Conservation (phyloP, 73 alveolate species). For the Paramecium biaurelia region DNA sequence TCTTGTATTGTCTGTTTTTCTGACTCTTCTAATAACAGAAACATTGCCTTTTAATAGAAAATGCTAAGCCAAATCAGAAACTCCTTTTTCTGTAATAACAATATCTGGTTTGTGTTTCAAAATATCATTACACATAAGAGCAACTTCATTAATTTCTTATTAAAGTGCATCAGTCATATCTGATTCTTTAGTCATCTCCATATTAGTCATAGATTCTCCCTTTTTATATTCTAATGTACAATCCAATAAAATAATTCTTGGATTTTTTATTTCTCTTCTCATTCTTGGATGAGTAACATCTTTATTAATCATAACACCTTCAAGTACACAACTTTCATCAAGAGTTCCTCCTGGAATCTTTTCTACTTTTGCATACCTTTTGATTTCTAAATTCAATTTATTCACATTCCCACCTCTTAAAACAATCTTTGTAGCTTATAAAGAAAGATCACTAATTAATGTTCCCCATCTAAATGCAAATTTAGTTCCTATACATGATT, state of each 20-base stretch:
- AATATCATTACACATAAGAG: slow-evolving; percentile 93
- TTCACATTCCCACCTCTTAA: slow-evolving; percentile 75
- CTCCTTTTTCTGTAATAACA: slow-evolving; percentile 99
- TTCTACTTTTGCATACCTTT: slow-evolving; percentile 89
- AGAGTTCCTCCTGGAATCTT: slow-evolving; percentile 87
- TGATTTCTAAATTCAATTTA: slow-evolving; percentile 79
- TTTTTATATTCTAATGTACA: slow-evolving; percentile 99
- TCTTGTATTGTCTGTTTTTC: slow-evolving; percentile 97
- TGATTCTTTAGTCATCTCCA: slow-evolving; percentile 97
- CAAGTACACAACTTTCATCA: slow-evolving; percentile 82
- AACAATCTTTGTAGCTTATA: slow-evolving; percentile 92
- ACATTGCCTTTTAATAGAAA: slow-evolving; percentile 69
- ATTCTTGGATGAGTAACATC: slow-evolving; percentile 99
- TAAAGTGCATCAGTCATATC: slow-evolving; percentile 94
- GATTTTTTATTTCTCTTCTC: slow-evolving; percentile 94
- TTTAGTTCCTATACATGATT: slow-evolving; percentile 92
- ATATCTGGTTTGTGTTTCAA: slow-evolving; percentile 94
- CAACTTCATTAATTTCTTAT: slow-evolving; percentile 94
- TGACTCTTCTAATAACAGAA: slow-evolving; percentile 94
- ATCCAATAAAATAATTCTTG: slow-evolving; percentile 97
- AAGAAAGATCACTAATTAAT: slow-evolving; percentile 86
- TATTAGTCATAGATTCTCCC: slow-evolving; percentile 98
- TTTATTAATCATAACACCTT: slow-evolving; percentile 99
- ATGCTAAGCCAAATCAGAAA: slow-evolving; percentile 81
- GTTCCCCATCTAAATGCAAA: slow-evolving; percentile 96